phyloP scores from a whole-genome alignment of 1,284 basidiomycete genomes.

The Mycosarcoma maydis region DNA sequence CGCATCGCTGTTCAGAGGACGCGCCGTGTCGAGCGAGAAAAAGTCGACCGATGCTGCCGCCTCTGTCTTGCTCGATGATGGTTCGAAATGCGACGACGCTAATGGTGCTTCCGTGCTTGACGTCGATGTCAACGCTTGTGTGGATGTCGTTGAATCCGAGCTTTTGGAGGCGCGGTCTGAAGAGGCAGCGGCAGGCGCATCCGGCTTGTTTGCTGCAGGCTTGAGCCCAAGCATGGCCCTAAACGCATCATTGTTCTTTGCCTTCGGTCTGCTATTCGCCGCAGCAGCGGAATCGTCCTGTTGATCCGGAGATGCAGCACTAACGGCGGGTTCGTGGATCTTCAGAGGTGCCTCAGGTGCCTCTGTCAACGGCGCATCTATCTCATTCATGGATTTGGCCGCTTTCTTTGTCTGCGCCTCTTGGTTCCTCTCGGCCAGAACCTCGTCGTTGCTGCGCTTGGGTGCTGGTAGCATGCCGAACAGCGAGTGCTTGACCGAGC shows the following conservation, averaged over 20 bases:
- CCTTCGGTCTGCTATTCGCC: constrained; percentile 11
- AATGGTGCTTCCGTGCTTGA: background rate
- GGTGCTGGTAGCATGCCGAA: constrained; percentile 63
- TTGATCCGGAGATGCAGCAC: background rate
- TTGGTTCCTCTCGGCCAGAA: constrained; percentile 34
- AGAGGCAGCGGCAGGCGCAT: constrained; percentile 1
- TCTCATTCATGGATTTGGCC: constrained; percentile 13
- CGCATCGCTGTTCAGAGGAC: background rate
- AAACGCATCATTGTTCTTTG: constrained; percentile 62
- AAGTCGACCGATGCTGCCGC: constrained; percentile 30
- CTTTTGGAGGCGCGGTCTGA: background rate
- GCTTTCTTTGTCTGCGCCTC: constrained; percentile 34
- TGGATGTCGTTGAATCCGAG: no score
- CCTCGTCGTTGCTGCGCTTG: constrained; percentile 35
- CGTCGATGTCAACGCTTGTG: background rate
- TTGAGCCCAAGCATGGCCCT: constrained; percentile 65
- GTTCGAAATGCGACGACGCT: background rate
- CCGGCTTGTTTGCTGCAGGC: constrained; percentile 22
- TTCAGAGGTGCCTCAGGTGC: constrained; percentile 11
- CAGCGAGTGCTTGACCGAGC: constrained; percentile 36
- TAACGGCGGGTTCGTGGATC: background rate
- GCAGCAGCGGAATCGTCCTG: background rate
- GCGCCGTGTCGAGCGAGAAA: constrained; percentile 28
- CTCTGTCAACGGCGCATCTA: constrained; percentile 1
- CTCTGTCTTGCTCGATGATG: constrained; percentile 13